Evolutionary conservation across 768 basidiomycete genomes (phyloP).

Genomic region (Pleurotus cornucopiae): DNA sequence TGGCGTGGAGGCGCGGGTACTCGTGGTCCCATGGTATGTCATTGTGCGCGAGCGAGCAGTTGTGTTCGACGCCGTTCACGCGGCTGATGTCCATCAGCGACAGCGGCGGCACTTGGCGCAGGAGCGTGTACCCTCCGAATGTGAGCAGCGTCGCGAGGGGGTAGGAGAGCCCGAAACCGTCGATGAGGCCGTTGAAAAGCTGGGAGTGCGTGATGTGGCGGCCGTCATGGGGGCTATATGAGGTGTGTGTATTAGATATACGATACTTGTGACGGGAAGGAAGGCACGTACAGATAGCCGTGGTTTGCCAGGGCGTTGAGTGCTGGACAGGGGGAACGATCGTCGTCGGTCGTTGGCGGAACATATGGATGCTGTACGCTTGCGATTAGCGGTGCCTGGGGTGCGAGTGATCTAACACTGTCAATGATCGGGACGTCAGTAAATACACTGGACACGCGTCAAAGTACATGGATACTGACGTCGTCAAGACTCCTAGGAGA

Average conservation of each 20-base stretch:
- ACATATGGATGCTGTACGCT: neutral
- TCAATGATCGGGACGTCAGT: neutral
- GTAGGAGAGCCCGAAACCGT: slow-evolving; percentile 25
- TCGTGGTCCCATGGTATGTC: slow-evolving; percentile 19
- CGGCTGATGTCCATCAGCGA: slow-evolving; percentile 22
- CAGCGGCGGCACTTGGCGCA: slow-evolving; percentile 18
- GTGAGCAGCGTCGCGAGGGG: slow-evolving; percentile 24
- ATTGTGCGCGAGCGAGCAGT: slow-evolving; percentile 33
- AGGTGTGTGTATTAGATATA: neutral
- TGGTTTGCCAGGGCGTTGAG: slow-evolving; percentile 51
- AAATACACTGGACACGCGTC: too few species aligned
- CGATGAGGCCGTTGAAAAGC: slow-evolving; percentile 20
- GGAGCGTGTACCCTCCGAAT: slow-evolving; percentile 20
- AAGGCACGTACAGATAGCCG: slow-evolving; percentile 13
- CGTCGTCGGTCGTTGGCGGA: slow-evolving; percentile 17
- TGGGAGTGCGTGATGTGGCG: slow-evolving; percentile 20
- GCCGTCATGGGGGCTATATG: slow-evolving; percentile 27
- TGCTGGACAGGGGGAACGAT: slow-evolving; percentile 47
- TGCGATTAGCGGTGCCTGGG: neutral
- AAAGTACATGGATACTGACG: too few species aligned
- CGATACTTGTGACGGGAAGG: neutral
- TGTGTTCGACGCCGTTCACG: slow-evolving; percentile 32
- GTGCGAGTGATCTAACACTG: neutral
- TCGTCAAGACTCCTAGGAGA: too few species aligned
- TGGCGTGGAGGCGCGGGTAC: slow-evolving; percentile 23